Percentiles rank a stretch among this genome's conserved stretches.
Conservation (phyloP, 805 yeast species). For the Schwanniomyces polymorphus region DNA sequence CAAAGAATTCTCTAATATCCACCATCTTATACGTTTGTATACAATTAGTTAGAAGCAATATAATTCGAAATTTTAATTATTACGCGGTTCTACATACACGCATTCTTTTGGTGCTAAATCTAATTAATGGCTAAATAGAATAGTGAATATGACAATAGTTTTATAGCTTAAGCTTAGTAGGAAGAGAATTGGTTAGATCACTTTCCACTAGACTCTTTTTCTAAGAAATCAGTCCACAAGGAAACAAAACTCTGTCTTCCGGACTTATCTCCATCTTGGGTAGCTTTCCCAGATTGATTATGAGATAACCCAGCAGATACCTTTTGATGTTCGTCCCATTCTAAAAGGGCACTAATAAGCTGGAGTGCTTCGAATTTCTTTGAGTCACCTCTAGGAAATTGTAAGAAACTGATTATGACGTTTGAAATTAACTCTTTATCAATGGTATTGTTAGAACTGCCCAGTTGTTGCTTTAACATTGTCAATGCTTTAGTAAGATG, state of each 20-base stretch:
- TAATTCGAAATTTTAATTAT: background rate
- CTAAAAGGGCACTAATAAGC: constrained; percentile 76
- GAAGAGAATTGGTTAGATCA: background rate
- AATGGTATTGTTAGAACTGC: constrained; percentile 60
- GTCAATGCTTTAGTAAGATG: constrained; percentile 92
- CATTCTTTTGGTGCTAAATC: background rate
- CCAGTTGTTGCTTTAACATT: constrained; percentile 74
- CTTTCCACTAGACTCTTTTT: constrained; percentile 53
- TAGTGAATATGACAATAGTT: background rate
- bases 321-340: constrained; percentile 84
- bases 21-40: constrained; percentile 7
- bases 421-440: constrained; percentile 90
- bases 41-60: background rate
- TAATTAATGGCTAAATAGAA: background rate
- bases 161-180: background rate
- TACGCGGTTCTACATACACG: background rate
- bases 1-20: constrained; percentile 10
- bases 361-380: constrained; percentile 91
- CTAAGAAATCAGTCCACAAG: constrained; percentile 78
- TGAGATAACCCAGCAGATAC: constrained; percentile 71
- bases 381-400: constrained; percentile 88
- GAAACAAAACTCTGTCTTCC: constrained; percentile 61
- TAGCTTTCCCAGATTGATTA: constrained; percentile 18
- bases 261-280: constrained; percentile 16
- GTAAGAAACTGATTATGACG: constrained; percentile 78